Percentiles rank a stretch among this genome's conserved stretches.
Conservation (phyloP, 176 grass and related monocot species). For the Ampelocalamus luodianensis region DNA sequence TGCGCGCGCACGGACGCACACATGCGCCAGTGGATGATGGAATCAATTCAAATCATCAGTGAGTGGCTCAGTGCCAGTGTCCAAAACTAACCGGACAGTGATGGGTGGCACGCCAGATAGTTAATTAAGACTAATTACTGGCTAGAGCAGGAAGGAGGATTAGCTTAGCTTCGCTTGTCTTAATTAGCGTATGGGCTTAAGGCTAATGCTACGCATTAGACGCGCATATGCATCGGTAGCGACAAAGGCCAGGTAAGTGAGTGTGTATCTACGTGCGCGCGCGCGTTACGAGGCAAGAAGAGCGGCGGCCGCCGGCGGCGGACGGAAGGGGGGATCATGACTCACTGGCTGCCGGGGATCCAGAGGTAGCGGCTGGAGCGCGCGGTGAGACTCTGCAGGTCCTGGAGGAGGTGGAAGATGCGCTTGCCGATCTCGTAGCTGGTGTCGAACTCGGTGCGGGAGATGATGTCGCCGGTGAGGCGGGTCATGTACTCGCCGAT, state of each 20-base stretch:
- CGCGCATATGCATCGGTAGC: background rate
- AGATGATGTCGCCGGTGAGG: conserved; percentile 87
- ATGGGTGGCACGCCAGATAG: background rate
- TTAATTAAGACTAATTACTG: background rate
- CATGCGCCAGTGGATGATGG: background rate
- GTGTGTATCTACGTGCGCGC: background rate
- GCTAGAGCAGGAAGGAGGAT: background rate
- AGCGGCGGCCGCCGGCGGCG: background rate
- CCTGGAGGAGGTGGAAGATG: conserved; percentile 76
- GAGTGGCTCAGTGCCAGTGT: conserved; percentile 22
- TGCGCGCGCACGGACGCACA: background rate
- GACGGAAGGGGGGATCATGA: background rate
- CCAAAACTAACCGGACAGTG: conserved; percentile 48
- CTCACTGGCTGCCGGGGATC: conserved; percentile 87
- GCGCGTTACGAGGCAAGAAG: background rate
- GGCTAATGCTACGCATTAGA: background rate
- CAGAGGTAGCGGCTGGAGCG: conserved; percentile 78
- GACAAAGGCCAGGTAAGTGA: conserved; percentile 31
- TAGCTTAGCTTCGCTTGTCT: background rate
- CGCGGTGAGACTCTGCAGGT: conserved; percentile 69
- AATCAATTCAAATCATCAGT: conserved; percentile 33
- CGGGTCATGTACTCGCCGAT: conserved; percentile 73
- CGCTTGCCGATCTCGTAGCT: conserved; percentile 80
- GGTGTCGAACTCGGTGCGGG: conserved; percentile 82
- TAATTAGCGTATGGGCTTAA: background rate